Evolutionary conservation across 176 grass and related monocot species (phyloP), one percentile per base, ranked within the genome.

Genomic region (Cenchrus purpureus): DNA sequence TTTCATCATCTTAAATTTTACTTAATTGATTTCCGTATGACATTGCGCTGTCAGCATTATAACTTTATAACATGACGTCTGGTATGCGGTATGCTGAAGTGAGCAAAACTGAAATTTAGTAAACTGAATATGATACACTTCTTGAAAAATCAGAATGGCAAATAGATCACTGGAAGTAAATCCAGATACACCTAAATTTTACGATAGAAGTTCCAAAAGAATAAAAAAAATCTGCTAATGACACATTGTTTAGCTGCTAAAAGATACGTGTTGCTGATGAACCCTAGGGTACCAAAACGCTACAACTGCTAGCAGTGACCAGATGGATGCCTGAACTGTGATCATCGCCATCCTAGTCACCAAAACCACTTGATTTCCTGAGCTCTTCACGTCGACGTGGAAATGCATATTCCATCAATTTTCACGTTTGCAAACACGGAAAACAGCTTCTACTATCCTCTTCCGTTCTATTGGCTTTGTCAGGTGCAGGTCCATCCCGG

Each of bases 401-500:
- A 58, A 20, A 50, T 76, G 34, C 64, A 16, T 74, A 15, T 3
- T 8, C 17, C 55, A n/a, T 86, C 60, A 87, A 16, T 76, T 59
- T 4, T 69, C n/a, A 29, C 13, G 1, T 20, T 87, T 70, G 40
- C 54, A 32, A 13, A 87, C 20, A 63, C 2, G 19, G 13, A 7
- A 17, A 70, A 91, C 68, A 77, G 73, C 84, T 52, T 93, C 62
- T 9, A 86, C 45, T 48, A 97, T 20, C 37, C 70, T 73, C 7
- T 25, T 61, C 44, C 50, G 55, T 32, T 89, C 13, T 43, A 93
- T 54, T 40, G 94, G 88, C 63, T 97, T 97, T 12, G 76, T 85
- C 77, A 97, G 37, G 22, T 97, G 84, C 29, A 88, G 73, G 73
- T 97, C 85, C 87, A 97, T 97, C 9, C 92, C 92, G 8, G 84